Base-by-base conservation (phyloP, 352 stramenopile species). In the Elongisporangium undulatum region DNA sequence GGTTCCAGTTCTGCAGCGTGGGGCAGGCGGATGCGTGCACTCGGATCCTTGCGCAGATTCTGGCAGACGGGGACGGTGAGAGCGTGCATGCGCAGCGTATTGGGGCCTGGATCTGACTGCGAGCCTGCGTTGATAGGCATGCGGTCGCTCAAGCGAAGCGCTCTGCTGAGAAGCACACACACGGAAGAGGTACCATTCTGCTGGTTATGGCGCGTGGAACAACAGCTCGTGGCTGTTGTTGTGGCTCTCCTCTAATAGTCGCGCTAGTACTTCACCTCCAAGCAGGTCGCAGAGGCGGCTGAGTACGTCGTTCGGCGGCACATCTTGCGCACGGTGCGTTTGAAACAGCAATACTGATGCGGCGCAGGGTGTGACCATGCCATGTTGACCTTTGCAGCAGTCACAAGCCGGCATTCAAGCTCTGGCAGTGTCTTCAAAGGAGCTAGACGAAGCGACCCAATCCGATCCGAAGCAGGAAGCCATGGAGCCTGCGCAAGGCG, bases 11-110 rank as follows among this genome's bases (percentile, higher is more conserved):
- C 56, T 63, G 67, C 21, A 78, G 68, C 13, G 59, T 61, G 4
- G 58, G 61, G 15, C 71, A 86, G 67, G 79, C 76, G 6, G 51
- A 55, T 23, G 79, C 83, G 38, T 89, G 69, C 52, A 77, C 74
- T n/a, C 72, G 73, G 38, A 63, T 89, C n/a, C 55, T 86, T 9
- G 49, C 55, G 16, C 66, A 72, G 13, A 73, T 86, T 26, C 68
- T 89, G 15, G 58, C 66, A 23, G 79, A 79, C 61, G 54, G 71
- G 16, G 71, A 74, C 51, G 75, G 78, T 83, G 34, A 53, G 34
- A 16, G 12, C 34, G 12, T 45, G 34, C 34, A 45, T 45, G 7
- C 13, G 13, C 34, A 45, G 12, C 2, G 34, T 17, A 17, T 12
- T 45, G 1, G 34, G 10, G 10, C 9, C 3, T 9, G 34, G 10